phyloP scores from a whole-genome alignment of 2,329 filamentous ascomycete species.

The Alternaria sp. region DNA sequence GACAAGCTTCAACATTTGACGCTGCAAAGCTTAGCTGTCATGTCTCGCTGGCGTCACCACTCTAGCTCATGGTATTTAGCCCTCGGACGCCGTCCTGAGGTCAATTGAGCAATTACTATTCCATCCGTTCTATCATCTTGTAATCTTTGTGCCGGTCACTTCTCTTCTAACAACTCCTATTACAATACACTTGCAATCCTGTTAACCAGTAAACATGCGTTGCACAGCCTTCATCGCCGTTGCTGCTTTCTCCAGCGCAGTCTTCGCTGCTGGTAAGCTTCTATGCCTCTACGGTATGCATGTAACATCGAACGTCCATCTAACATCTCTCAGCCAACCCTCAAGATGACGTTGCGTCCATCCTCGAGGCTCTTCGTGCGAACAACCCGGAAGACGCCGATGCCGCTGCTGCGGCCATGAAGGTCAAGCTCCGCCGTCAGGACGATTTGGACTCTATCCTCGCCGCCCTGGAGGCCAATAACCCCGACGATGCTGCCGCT shows the following conservation, averaged over 20 bases:
- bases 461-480: conserved; percentile 33
- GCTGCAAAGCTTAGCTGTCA: conserved; percentile 23
- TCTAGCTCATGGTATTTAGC: conserved; percentile 8
- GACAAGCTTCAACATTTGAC: conserved; percentile 31
- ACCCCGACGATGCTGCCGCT: conserved; percentile 37
- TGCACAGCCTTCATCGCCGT: conserved; percentile 39
- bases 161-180: conserved; percentile 19
- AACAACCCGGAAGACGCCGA: conserved; percentile 42
- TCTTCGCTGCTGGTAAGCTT: conserved; percentile 35
- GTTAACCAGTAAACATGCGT: conserved; percentile 35
- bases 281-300: neutral
- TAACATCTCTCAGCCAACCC: conserved; percentile 21
- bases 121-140: conserved; percentile 23
- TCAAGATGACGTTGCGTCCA: conserved; percentile 36
- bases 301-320: neutral
- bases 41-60: neutral
- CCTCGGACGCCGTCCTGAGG: neutral
- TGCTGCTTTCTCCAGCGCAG: conserved; percentile 37
- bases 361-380: conserved; percentile 39
- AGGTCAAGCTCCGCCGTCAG: conserved; percentile 37
- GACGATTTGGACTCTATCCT: conserved; percentile 33
- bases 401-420: conserved; percentile 36
- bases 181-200: neutral
- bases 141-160: conserved; percentile 44
- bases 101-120: conserved; percentile 11